phyloP scores from a whole-genome alignment of 257 asterid species.

The Ehretia macrophylla region DNA sequence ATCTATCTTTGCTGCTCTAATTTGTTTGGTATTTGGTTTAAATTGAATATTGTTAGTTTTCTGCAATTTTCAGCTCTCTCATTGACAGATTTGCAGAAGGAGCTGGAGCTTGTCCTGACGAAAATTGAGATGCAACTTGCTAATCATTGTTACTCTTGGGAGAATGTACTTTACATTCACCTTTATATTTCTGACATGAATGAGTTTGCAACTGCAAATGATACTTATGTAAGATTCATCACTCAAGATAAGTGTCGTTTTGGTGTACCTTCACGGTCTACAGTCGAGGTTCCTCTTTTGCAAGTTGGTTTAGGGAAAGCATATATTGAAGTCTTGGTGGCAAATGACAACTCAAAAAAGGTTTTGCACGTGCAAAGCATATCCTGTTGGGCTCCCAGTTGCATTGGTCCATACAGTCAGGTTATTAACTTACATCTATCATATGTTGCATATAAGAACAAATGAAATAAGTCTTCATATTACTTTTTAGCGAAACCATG shows the following conservation, averaged over 20 bases:
- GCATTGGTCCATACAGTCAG: conserved; percentile 99
- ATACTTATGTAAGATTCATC: conserved; percentile 70
- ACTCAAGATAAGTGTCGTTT: conserved; percentile 85
- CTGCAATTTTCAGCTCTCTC: conserved; percentile 12
- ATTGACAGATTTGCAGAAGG: conserved; percentile 61
- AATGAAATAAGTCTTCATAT: background rate
- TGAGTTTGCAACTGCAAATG: conserved; percentile 67
- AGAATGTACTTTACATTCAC: conserved; percentile 82
- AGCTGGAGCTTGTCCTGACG: conserved; percentile 56
- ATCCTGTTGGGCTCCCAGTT: conserved; percentile 99
- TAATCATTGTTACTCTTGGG: conserved; percentile 71
- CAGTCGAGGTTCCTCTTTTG: conserved; percentile 82
- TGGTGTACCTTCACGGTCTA: conserved; percentile 97
- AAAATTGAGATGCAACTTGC: conserved; percentile 58
- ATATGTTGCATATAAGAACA: background rate
- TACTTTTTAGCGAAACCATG: conserved; percentile 4
- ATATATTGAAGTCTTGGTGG: conserved; percentile 81
- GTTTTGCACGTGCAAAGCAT: conserved; percentile 97
- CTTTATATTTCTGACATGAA: conserved; percentile 78
- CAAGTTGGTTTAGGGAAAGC: conserved; percentile 83
- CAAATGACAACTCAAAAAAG: conserved; percentile 59
- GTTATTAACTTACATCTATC: conserved; percentile 29
- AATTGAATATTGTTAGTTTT: conserved; percentile 7
- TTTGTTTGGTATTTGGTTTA: conserved; percentile 5
- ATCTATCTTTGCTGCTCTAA: background rate